phyloP scores from a whole-genome alignment of 331 rosid species.

The Malus hybrid region DNA sequence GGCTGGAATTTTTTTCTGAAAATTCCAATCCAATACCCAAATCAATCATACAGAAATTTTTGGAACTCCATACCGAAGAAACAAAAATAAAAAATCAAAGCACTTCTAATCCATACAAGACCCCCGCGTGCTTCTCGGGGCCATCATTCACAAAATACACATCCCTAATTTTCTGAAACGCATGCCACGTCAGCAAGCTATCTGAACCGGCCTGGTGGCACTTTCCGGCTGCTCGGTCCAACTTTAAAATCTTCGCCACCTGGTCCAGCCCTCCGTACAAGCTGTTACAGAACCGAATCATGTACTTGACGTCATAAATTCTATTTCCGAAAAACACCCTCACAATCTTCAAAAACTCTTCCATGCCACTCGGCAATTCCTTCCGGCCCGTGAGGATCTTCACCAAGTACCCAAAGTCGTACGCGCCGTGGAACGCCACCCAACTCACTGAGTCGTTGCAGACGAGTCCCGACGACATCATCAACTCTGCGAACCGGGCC shows the following conservation, averaged over 20 bases:
- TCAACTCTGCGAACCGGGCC: slow-evolving; percentile 25
- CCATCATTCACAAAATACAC: slow-evolving; percentile 32
- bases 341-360: slow-evolving; percentile 25
- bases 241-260: slow-evolving; percentile 36
- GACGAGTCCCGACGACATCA: slow-evolving; percentile 49
- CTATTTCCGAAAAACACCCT: slow-evolving; percentile 36
- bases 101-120: slow-evolving; percentile 45
- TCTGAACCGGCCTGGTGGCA: slow-evolving; percentile 75
- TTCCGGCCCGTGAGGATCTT: slow-evolving; percentile 45
- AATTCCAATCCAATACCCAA: no score
- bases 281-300: slow-evolving; percentile 52
- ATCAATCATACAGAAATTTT: no score
- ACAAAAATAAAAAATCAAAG: not conserved
- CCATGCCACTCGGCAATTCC: slow-evolving; percentile 27
- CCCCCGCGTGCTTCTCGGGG: slow-evolving; percentile 57
- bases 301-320: slow-evolving; percentile 55
- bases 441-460: slow-evolving; percentile 44
- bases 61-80: no score
- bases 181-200: slow-evolving; percentile 63
- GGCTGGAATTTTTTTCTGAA: no score
- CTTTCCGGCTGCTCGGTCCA: slow-evolving; percentile 52
- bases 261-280: slow-evolving; percentile 65
- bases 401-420: slow-evolving; percentile 62
- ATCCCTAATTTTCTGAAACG: slow-evolving; percentile 51
- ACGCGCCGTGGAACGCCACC: slow-evolving; percentile 72